Base-by-base conservation (phyloP, 805 yeast species). In the Barnettozyma salicaria region DNA sequence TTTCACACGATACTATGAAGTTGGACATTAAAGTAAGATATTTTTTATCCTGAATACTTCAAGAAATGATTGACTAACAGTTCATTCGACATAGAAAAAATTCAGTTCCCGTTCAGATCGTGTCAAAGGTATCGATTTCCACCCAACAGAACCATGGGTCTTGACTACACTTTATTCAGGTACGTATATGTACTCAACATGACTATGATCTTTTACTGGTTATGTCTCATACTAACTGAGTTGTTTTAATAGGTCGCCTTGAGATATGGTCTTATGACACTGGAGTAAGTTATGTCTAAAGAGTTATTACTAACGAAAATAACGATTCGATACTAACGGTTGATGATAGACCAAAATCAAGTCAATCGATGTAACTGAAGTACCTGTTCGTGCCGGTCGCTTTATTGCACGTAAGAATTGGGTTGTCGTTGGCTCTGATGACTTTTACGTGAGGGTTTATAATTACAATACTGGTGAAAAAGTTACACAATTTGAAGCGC, bases 71-170 rank as follows among this genome's bases (percentile, higher is more conserved):
- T 11, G n/a, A 31, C 21, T 19, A 29, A 30, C 38, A 17, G 4
- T 3, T 31, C 39, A 32, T 26, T 39, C 43, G 18, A 6, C 14
- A 43, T 57, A 81, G 74, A 86, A 84, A 68, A 80, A 80, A 53
- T 85, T 89, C 63, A 81, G 87, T 49, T 77, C 92, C 45, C 85
- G 96, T 54, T 81, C 97, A 27, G 97, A 89, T 61, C 80, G 99
- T 61, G 97, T 92, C 59, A 92, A 92, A 64, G 97, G 96, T 34
- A 82, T 92, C 56, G 99, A 92, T 64, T 84, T 92, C 71, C 99
- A 92, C 61, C 98, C 98, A 18, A 71, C 89, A 16, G 98, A 92
- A 61, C 97, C 98, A 37, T 90, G 97, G 97, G 78, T 88, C 36
- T 69, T 88, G 54, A 80, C 90, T 37, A 87, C 96, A n/a, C 69